phyloP scores from a whole-genome alignment of 805 yeast genomes.

The Sungouiella blattae region DNA sequence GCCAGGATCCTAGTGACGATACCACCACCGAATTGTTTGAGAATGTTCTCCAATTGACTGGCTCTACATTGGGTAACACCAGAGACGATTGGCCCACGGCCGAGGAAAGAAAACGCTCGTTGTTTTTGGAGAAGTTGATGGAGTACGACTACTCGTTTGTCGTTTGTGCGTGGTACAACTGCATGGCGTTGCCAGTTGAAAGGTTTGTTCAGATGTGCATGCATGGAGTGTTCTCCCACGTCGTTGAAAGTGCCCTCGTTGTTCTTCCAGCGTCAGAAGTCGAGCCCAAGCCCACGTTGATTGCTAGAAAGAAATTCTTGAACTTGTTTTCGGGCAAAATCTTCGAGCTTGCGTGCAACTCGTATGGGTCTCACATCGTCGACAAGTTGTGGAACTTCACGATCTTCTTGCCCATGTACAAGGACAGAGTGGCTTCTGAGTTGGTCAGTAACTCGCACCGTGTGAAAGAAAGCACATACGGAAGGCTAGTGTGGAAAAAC shows the following conservation, averaged over 20 bases:
- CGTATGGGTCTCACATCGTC: constrained; percentile 87
- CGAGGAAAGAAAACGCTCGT: constrained; percentile 76
- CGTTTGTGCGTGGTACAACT: constrained; percentile 53
- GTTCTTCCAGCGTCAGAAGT: constrained; percentile 44
- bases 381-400: constrained; percentile 84
- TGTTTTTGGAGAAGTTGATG: constrained; percentile 71
- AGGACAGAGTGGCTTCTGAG: constrained; percentile 79
- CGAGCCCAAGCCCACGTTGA: constrained; percentile 42
- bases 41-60: constrained; percentile 58
- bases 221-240: constrained; percentile 90
- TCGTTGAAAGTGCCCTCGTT: constrained; percentile 60
- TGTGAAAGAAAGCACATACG: constrained; percentile 83
- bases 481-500: constrained; percentile 90
- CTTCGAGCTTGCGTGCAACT: constrained; percentile 68
- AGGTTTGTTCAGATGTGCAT: constrained; percentile 68
- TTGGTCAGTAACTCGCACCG: constrained; percentile 55
- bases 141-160: constrained; percentile 63
- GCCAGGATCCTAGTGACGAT: constrained; percentile 23
- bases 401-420: constrained; percentile 70
- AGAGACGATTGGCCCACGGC: constrained; percentile 91
- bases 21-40: constrained; percentile 55
- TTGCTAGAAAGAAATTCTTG: constrained; percentile 64
- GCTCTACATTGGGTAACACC: constrained; percentile 77
- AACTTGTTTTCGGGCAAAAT: constrained; percentile 57
- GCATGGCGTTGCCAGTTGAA: constrained; percentile 58